Evolutionary conservation across 495 filamentous ascomycete species (phyloP).

Genomic region (Emericellopsis terricola): DNA sequence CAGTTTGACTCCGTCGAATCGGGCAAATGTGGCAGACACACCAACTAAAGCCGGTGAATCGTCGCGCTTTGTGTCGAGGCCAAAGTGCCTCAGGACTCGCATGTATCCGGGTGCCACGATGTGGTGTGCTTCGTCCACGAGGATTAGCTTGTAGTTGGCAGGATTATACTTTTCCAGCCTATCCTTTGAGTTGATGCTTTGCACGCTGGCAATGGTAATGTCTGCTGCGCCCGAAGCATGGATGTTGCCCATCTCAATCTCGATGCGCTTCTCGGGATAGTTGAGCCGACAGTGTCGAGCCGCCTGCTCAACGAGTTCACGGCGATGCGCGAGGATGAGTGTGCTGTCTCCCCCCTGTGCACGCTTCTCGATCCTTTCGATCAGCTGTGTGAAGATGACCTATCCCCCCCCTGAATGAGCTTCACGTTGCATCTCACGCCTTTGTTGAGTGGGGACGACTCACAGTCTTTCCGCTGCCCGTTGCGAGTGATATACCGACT

Average conservation of each 20-base stretch:
- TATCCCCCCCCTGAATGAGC: slow-evolving; percentile 10
- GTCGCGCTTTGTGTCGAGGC: slow-evolving; percentile 33
- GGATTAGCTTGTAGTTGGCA: slow-evolving; percentile 61
- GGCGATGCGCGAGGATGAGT: slow-evolving; percentile 79
- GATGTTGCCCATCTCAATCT: slow-evolving; percentile 75
- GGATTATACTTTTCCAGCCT: slow-evolving; percentile 72
- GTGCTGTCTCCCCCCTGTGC: slow-evolving; percentile 47
- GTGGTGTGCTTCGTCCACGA: slow-evolving; percentile 98
- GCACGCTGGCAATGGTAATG: slow-evolving; percentile 85
- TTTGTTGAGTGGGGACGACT: slow-evolving; percentile 4
- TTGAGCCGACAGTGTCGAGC: slow-evolving; percentile 59
- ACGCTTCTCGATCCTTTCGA: slow-evolving; percentile 51
- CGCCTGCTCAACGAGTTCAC: slow-evolving; percentile 92
- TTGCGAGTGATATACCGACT: slow-evolving; percentile 78
- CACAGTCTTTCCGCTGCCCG: slow-evolving; percentile 86
- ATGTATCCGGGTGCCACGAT: slow-evolving; percentile 75
- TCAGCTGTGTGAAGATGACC: slow-evolving; percentile 94
- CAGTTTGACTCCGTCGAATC: slow-evolving; percentile 73
- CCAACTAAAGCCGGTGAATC: slow-evolving; percentile 62
- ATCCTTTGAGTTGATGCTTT: slow-evolving; percentile 56
- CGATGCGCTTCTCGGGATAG: slow-evolving; percentile 63
- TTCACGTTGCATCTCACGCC: background rate
- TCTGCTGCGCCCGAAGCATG: slow-evolving; percentile 64
- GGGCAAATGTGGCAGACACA: slow-evolving; percentile 82
- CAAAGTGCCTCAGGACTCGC: slow-evolving; percentile 53